Base-by-base conservation (phyloP, 192 early-diverging fungal genomes). In the Geranomyces variabilis region DNA sequence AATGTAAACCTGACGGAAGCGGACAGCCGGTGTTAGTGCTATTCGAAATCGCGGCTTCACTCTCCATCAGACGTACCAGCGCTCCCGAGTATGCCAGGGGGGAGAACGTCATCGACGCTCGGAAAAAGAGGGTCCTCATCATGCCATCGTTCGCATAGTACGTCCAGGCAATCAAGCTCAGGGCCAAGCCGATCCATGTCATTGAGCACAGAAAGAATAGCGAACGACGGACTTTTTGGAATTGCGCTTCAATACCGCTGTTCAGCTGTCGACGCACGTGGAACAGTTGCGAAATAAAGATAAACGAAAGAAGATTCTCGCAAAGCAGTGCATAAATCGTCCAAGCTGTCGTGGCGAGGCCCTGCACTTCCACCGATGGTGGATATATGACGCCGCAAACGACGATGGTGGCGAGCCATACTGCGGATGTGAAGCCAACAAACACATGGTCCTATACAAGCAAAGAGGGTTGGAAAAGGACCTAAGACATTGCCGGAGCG, bases 231-330 rank as follows among this genome's bases (percentile, higher is more conserved):
- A 66, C 71, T 12, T n/a, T 33, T 4, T 21, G 34, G 28, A 70
- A 70, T 14, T 12, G 21, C 21, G 17, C 49, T 48, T 67, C 66
- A 28, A 67, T 53, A 15, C 51, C 36, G 34, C 17, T 24, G 47
- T 70, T 70, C 12, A 70, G 68, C 24, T 55, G 53, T n/a, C 44
- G 36, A 10, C 73, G 73, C 10, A 56, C 46, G 4, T 46, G 29
- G 66, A 64, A 75, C 2, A 75, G 57, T 9, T 63, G 55, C 28
- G 24, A 45, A 0, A 75, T 75, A 44, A 75, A 75, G 57, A 46
- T 57, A 17, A 75, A 62, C 4, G 73, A 75, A 9, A 75, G 66
- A 14, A 60, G 36, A 36, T 75, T 63, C 45, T 75, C 73, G 36
- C 28, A 34, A 14, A 59, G 28, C 13, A 75, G 58, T 33, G 57